Evolutionary conservation across 768 basidiomycete species (phyloP).

Genomic region (Terana coerulea): DNA sequence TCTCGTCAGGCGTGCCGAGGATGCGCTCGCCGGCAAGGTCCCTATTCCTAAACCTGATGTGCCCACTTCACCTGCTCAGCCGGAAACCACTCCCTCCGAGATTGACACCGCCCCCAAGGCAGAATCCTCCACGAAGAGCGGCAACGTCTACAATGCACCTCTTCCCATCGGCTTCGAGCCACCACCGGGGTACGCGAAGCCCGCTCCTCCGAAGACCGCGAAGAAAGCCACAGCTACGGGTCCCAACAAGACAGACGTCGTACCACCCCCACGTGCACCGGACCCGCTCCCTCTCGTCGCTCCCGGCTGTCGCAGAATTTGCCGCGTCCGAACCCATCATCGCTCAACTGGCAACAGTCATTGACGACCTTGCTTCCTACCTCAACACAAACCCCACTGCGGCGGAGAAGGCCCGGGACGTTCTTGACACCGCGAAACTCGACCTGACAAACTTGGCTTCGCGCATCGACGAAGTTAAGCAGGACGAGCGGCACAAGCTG

Average conservation of each 20-base stretch:
- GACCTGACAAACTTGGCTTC: slow-evolving; percentile 78
- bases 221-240: slow-evolving; percentile 25
- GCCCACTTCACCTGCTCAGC: slow-evolving; percentile 23
- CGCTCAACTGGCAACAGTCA: slow-evolving; percentile 85
- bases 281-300: slow-evolving; percentile 72
- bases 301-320: slow-evolving; percentile 71
- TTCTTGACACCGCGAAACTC: slow-evolving; percentile 75
- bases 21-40: slow-evolving; percentile 51
- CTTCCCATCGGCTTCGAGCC: slow-evolving; percentile 94
- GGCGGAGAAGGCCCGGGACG: slow-evolving; percentile 61
- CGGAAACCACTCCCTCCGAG: slow-evolving; percentile 24
- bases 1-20: slow-evolving; percentile 70
- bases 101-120: slow-evolving; percentile 15
- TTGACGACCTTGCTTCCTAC: slow-evolving; percentile 87
- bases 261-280: slow-evolving; percentile 25
- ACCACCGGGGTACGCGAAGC: slow-evolving; percentile 80
- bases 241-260: neutral
- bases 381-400: slow-evolving; percentile 70
- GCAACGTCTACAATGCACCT: slow-evolving; percentile 58
- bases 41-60: slow-evolving; percentile 24
- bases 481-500: slow-evolving; percentile 70
- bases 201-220: slow-evolving; percentile 46
- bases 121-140: slow-evolving; percentile 19
- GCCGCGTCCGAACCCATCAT: slow-evolving; percentile 86
- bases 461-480: slow-evolving; percentile 74